phyloP scores from a whole-genome alignment of 2,329 filamentous ascomycete species.

The Thielaviopsis punctulata region DNA sequence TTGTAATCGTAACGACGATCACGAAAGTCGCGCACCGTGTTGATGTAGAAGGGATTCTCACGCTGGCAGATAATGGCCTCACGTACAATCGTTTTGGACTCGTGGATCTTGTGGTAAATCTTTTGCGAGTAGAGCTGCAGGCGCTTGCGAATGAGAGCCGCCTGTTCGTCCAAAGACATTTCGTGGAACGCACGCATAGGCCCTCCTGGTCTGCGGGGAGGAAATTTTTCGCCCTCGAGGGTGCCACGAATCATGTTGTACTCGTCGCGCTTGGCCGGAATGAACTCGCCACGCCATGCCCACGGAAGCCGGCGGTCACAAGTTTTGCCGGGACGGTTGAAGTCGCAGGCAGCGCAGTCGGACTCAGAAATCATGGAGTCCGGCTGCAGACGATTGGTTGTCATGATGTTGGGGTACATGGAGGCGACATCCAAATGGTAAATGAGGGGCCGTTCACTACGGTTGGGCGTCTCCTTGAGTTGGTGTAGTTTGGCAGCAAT shows the following conservation, averaged over 20 bases:
- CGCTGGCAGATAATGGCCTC: slow-evolving; percentile 97
- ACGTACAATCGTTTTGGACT: slow-evolving; percentile 76
- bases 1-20: slow-evolving; percentile 98
- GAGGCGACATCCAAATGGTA: slow-evolving; percentile 98
- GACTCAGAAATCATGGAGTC: slow-evolving; percentile 98
- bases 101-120: slow-evolving; percentile 98
- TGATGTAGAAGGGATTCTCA: slow-evolving; percentile 95
- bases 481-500: slow-evolving; percentile 54
- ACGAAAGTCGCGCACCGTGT: slow-evolving; percentile 90
- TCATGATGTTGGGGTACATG: slow-evolving; percentile 99
- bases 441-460: slow-evolving; percentile 73
- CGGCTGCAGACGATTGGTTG: slow-evolving; percentile 88
- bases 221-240: slow-evolving; percentile 82
- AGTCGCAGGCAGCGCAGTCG: slow-evolving; percentile 93
- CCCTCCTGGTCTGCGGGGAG: slow-evolving; percentile 55
- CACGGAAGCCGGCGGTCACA: slow-evolving; percentile 89
- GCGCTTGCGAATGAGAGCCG: slow-evolving; percentile 63
- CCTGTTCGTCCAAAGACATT: slow-evolving; percentile 65
- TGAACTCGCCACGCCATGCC: slow-evolving; percentile 95
- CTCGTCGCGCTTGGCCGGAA: slow-evolving; percentile 89
- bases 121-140: slow-evolving; percentile 91
- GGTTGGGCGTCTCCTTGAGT: slow-evolving; percentile 67
- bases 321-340: slow-evolving; percentile 92
- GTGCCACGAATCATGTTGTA: slow-evolving; percentile 98
- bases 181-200: slow-evolving; percentile 65